Evolutionary conservation across 345 rosid species (phyloP).

Genomic region (Iberis pinnata): DNA sequence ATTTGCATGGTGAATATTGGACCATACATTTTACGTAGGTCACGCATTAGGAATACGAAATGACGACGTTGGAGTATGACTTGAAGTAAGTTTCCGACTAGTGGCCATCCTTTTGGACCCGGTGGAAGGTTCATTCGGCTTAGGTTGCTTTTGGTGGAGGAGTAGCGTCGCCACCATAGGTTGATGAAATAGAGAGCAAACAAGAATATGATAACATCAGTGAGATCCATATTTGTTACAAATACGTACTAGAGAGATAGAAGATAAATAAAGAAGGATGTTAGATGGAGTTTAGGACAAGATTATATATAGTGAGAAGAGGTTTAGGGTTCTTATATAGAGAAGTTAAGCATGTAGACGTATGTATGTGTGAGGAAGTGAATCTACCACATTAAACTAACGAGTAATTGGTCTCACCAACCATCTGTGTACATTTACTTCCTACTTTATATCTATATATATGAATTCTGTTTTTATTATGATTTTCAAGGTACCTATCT

Average conservation of each 20-base stretch:
- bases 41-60: conserved; percentile 59
- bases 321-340: conserved; percentile 22
- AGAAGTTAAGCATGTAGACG: conserved; percentile 15
- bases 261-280: conserved; percentile 8
- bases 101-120: conserved; percentile 83
- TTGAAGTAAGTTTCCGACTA: conserved; percentile 72
- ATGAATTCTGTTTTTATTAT: too few species aligned
- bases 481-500: neutral
- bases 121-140: conserved; percentile 54
- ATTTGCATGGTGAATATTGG: conserved; percentile 90
- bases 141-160: conserved; percentile 11
- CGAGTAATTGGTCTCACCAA: conserved; percentile 28
- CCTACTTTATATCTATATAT: neutral
- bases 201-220: conserved; percentile 44
- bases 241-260: conserved; percentile 1
- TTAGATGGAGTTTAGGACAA: conserved; percentile 16
- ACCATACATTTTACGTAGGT: conserved; percentile 64
- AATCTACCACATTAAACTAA: conserved; percentile 4
- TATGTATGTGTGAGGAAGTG: conserved; percentile 13
- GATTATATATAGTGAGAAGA: conserved; percentile 2
- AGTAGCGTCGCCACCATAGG: conserved; percentile 50
- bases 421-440: conserved; percentile 29
- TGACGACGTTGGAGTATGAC: conserved; percentile 68
- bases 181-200: conserved; percentile 36
- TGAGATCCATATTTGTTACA: conserved; percentile 41